Percentiles rank a stretch among this genome's conserved stretches.
Conservation (phyloP, 352 stramenopile genomes). For the Peronospora belbahrii region DNA sequence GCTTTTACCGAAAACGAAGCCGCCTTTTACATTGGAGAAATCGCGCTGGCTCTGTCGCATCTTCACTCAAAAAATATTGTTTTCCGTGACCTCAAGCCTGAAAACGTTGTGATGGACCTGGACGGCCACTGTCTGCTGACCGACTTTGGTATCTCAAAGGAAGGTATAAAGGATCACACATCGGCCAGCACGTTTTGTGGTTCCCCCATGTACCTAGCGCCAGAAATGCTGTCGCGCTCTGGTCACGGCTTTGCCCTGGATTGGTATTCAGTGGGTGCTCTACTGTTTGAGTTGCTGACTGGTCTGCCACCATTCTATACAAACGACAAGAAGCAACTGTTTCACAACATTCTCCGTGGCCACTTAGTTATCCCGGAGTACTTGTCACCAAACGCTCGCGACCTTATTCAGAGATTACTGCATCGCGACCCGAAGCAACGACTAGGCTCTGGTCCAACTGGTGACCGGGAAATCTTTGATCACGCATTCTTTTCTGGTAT, state of each 20-base stretch:
- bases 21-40: constrained; percentile 82
- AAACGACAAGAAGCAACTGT: constrained; percentile 87
- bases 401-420: constrained; percentile 74
- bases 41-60: constrained; percentile 69
- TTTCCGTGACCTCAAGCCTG: constrained; percentile 81
- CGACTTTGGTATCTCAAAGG: constrained; percentile 84
- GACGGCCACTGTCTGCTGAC: constrained; percentile 75
- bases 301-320: constrained; percentile 82
- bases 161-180: constrained; percentile 81
- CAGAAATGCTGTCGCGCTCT: constrained; percentile 75
- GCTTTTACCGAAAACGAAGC: constrained; percentile 72
- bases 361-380: constrained; percentile 78
- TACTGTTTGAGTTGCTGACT: constrained; percentile 79
- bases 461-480: constrained; percentile 80
- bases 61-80: constrained; percentile 85
- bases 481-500: constrained; percentile 80
- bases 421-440: constrained; percentile 77
- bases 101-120: constrained; percentile 85
- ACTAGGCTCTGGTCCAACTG: constrained; percentile 59
- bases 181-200: constrained; percentile 83
- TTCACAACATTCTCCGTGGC: constrained; percentile 84
- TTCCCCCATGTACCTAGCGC: constrained; percentile 81
- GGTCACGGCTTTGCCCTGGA: constrained; percentile 77
- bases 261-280: constrained; percentile 77
- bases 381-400: constrained; percentile 60